A percentile compares a stretch with the other conserved stretches of the same genome.
These are phyloP conservation scores for Nigrospora osmanthi DNA, from an alignment of 2,329 filamentous ascomycete genomes.

Conservation along the genomic window DNA sequence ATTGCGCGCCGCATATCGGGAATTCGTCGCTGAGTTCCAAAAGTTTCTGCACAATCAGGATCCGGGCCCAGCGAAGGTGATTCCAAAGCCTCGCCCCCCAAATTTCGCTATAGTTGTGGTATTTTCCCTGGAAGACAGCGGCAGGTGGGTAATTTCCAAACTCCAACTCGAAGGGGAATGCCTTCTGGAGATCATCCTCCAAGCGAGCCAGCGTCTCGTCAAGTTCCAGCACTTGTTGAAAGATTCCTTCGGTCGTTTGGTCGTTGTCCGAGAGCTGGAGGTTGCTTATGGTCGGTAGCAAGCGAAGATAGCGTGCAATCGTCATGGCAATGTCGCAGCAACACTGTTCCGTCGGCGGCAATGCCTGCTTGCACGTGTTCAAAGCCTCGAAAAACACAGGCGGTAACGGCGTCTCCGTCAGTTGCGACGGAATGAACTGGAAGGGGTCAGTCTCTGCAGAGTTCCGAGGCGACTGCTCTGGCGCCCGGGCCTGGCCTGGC, in stretches of 20 bases:
- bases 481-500: too few relatives aligned
- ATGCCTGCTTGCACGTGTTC: conserved; percentile 24
- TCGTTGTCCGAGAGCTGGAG: conserved; percentile 28
- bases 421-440: conserved; percentile 37
- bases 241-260: conserved; percentile 21
- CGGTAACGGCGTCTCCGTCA: conserved; percentile 30
- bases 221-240: conserved; percentile 30
- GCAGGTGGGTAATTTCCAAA: conserved; percentile 25
- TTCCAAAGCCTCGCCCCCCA: conserved; percentile 49
- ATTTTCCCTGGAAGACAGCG: conserved; percentile 42
- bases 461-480: too few relatives aligned
- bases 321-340: conserved; percentile 31
- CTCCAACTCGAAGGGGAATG: conserved; percentile 28
- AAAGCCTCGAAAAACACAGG: conserved; percentile 34
- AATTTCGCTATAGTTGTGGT: conserved; percentile 47
- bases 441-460: background rate
- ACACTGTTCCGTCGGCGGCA: conserved; percentile 27
- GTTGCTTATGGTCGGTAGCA: conserved; percentile 26
- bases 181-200: conserved; percentile 23
- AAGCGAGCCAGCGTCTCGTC: conserved; percentile 31
- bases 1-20: conserved; percentile 26
- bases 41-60: conserved; percentile 43
- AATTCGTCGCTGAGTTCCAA: conserved; percentile 28
- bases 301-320: conserved; percentile 30
- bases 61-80: conserved; percentile 51